A percentile compares a stretch with the other conserved stretches of the same genome.
These are phyloP conservation scores for Hericium coralloides DNA, from an alignment of 768 basidiomycete species.

Conservation along the genomic window DNA sequence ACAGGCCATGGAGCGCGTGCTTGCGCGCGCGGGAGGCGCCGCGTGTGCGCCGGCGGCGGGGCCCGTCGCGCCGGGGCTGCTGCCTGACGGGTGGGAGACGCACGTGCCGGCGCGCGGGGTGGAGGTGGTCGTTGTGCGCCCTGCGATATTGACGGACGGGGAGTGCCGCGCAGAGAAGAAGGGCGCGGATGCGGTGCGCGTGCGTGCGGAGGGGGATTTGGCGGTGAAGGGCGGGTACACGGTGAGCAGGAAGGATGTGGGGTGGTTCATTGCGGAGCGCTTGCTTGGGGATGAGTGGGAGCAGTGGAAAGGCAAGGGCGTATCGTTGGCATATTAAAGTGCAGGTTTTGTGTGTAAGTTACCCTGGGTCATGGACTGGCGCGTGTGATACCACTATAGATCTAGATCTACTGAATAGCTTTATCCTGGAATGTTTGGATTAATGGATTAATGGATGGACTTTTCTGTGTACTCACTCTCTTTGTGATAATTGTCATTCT, in stretches of 20 bases:
- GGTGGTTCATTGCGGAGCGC: slow-evolving; percentile 51
- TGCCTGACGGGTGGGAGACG: slow-evolving; percentile 36
- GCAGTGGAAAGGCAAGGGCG: slow-evolving; percentile 41
- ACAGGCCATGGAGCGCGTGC: slow-evolving; percentile 43
- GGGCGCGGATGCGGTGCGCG: slow-evolving; percentile 30
- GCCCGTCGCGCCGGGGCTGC: slow-evolving; percentile 30
- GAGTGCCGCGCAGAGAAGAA: slow-evolving; percentile 27
- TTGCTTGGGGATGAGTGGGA: slow-evolving; percentile 35
- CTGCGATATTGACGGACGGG: slow-evolving; percentile 53
- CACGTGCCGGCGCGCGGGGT: slow-evolving; percentile 32
- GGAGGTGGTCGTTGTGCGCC: slow-evolving; percentile 40
- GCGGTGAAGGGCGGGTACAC: slow-evolving; percentile 27
- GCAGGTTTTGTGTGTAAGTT: slow-evolving; percentile 13
- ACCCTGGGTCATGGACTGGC: no score
- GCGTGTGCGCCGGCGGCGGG: slow-evolving; percentile 12
- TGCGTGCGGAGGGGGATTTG: slow-evolving; percentile 28
- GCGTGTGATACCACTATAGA: no score
- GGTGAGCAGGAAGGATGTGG: slow-evolving; percentile 56
- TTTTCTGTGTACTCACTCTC: no score
- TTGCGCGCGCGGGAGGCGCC: slow-evolving; percentile 29
- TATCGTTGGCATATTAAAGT: slow-evolving; percentile 40
- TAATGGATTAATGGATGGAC: no score
- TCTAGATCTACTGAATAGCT: no score
- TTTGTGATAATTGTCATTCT: no score
- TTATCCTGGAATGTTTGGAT: no score